phyloP scores from a whole-genome alignment of 2,329 filamentous ascomycete species.

The Lachnellula hyalina region DNA sequence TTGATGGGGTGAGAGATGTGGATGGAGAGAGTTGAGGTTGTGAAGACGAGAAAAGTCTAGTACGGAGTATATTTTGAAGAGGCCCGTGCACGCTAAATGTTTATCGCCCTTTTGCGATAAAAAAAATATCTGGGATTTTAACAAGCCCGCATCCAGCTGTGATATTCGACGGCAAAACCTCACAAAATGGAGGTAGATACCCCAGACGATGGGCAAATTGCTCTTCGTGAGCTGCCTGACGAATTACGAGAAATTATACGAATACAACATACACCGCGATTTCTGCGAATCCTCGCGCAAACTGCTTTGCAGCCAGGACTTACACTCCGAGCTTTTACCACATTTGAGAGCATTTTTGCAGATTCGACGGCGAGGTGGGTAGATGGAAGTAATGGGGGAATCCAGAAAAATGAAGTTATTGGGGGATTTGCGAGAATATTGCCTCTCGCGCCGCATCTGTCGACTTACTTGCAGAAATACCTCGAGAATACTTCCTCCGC shows the following conservation, averaged over 20 bases:
- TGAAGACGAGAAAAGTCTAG: constrained; percentile 14
- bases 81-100: constrained; percentile 10
- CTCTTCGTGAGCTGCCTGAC: constrained; percentile 57
- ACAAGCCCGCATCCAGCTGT: constrained; percentile 2
- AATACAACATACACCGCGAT: constrained; percentile 55
- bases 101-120: constrained; percentile 10
- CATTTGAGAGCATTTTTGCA: constrained; percentile 70
- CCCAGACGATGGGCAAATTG: constrained; percentile 40
- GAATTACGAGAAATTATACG: constrained; percentile 66
- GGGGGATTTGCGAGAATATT: constrained; percentile 74
- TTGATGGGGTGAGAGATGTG: constrained; percentile 9
- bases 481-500: constrained; percentile 21
- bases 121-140: constrained; percentile 15
- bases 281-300: constrained; percentile 66
- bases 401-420: constrained; percentile 41
- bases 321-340: constrained; percentile 68
- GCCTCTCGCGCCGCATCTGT: constrained; percentile 75
- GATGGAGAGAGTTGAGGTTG: constrained; percentile 7
- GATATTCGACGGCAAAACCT: constrained; percentile 2
- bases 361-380: constrained; percentile 82
- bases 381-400: constrained; percentile 28
- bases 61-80: neutral
- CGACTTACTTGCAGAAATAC: constrained; percentile 60
- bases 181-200: constrained; percentile 50
- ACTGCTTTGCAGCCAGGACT: constrained; percentile 63